Conservation (phyloP, 345 rosid species). For the Linum lewisii region DNA sequence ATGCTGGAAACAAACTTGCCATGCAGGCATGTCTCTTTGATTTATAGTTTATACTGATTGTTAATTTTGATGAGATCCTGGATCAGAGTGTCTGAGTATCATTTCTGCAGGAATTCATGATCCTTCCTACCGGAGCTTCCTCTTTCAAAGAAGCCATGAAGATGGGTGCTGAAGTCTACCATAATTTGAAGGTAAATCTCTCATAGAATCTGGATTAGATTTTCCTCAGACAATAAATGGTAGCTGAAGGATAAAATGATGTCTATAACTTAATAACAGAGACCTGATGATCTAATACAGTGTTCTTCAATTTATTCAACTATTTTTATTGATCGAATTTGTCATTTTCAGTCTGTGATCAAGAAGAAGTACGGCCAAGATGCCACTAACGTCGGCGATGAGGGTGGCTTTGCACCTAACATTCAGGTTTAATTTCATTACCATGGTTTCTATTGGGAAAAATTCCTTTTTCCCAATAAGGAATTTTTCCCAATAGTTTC, state of each 20-base stretch:
- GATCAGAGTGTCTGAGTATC: not conserved
- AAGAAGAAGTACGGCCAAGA: slow-evolving; percentile 62
- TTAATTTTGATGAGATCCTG: not conserved
- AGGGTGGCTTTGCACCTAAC: slow-evolving; percentile 60
- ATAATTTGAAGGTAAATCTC: slow-evolving; percentile 41
- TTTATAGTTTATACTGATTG: not conserved
- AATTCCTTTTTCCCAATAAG: no score
- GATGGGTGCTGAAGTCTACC: slow-evolving; percentile 73
- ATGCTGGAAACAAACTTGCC: slow-evolving; percentile 62
- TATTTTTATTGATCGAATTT: not conserved
- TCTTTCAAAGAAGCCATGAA: slow-evolving; percentile 71
- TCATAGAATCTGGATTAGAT: not conserved
- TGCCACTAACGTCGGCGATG: slow-evolving; percentile 61
- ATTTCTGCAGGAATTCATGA: slow-evolving; percentile 50
- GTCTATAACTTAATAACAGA: no score
- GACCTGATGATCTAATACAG: no score
- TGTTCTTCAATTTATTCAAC: not conserved
- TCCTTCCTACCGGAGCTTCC: slow-evolving; percentile 57
- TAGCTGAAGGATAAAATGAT: not conserved
- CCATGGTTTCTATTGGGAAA: not conserved
- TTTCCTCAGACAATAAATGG: not conserved
- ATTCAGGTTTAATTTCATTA: slow-evolving; percentile 32
- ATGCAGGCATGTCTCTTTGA: slow-evolving; percentile 37
- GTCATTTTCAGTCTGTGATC: slow-evolving; percentile 33
- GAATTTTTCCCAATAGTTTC: no score